A percentile compares a stretch with the other conserved stretches of the same genome.
phyloP scores from a whole-genome alignment of 1,284 basidiomycete genomes.

The Moniliophthora roreri region DNA sequence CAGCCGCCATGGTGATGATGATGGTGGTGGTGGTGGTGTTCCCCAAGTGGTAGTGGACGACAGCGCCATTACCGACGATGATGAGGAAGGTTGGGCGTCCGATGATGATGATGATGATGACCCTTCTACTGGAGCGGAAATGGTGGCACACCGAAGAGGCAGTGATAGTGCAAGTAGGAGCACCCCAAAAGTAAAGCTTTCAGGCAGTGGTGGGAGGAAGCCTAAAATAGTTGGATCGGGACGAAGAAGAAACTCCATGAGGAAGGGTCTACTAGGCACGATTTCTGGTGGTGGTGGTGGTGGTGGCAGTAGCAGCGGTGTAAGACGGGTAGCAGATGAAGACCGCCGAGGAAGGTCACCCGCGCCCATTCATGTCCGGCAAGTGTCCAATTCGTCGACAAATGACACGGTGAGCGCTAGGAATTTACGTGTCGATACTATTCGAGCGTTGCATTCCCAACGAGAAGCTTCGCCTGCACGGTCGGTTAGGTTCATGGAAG shows the following conservation, averaged over 20 bases:
- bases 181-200: constrained; percentile 8
- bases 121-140: background rate
- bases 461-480: constrained; percentile 13
- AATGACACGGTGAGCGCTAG: background rate
- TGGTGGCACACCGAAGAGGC: background rate
- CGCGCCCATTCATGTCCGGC: background rate
- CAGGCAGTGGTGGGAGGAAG: background rate
- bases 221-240: constrained; percentile 2
- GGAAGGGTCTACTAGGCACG: background rate
- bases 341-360: constrained; percentile 3
- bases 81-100: constrained; percentile 31
- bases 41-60: constrained; percentile 1
- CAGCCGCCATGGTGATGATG: background rate
- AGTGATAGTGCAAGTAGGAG: constrained; percentile 1
- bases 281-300: background rate
- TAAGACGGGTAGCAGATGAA: constrained; percentile 2
- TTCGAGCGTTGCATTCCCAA: constrained; percentile 5
- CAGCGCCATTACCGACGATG: constrained; percentile 12
- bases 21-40: background rate
- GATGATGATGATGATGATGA: constrained; percentile 13
- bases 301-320: background rate
- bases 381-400: background rate
- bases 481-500: constrained; percentile 13
- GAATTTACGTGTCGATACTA: constrained; percentile 9
- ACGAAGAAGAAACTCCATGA: constrained; percentile 8